Conservation (phyloP, 805 yeast genomes). For the Saccharomycopsis fibuligera region DNA sequence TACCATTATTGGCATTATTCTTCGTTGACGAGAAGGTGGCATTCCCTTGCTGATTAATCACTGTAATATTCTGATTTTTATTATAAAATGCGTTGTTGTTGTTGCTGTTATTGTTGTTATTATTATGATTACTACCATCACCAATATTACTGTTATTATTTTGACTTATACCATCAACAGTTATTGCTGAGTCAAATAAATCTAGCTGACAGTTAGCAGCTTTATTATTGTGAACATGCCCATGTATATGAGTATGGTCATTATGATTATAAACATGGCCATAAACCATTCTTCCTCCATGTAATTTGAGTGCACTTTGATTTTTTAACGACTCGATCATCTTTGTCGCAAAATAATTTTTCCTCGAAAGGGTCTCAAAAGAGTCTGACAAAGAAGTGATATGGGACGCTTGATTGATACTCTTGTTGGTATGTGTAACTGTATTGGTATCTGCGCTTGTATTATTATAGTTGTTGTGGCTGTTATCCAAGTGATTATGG, state of each 20-base stretch:
- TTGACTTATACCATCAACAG: background rate
- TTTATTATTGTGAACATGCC: conserved; percentile 42
- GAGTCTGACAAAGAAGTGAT: too few species aligned
- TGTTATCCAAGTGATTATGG: background rate
- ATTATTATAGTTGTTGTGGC: background rate
- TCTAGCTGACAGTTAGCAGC: conserved; percentile 26
- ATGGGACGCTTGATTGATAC: too few species aligned
- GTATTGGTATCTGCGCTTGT: background rate
- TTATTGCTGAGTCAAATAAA: background rate
- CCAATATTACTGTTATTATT: background rate
- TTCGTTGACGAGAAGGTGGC: too few species aligned
- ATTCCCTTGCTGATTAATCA: too few species aligned
- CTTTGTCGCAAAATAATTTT: conserved; percentile 12
- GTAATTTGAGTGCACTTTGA: conserved; percentile 12
- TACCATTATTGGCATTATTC: too few species aligned
- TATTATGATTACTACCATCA: too few species aligned
- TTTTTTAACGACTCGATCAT: conserved; percentile 19
- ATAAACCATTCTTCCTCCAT: conserved; percentile 38
- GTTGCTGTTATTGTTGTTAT: background rate
- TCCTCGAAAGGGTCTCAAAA: conserved; percentile 1
- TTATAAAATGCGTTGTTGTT: background rate
- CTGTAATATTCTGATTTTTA: too few species aligned
- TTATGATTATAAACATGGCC: conserved; percentile 44
- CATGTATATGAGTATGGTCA: conserved; percentile 45
- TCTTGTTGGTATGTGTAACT: background rate